A percentile compares a stretch with the other conserved stretches of the same genome.
Evolutionary conservation across 805 yeast species (phyloP).

Genomic region (Candida endomychidarum): DNA sequence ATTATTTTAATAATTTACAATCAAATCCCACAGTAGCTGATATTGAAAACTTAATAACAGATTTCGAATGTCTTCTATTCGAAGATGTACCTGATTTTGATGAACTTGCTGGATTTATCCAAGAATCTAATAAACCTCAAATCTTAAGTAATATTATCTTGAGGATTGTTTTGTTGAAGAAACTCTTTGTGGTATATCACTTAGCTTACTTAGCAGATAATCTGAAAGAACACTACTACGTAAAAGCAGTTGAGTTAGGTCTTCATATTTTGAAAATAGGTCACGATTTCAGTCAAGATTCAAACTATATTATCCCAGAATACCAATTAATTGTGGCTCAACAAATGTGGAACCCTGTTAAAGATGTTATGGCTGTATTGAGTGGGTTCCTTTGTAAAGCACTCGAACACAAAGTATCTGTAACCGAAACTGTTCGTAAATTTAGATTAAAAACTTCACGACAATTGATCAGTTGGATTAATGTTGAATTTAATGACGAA

Average conservation of each 20-base stretch:
- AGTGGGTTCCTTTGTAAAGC: conserved; percentile 2
- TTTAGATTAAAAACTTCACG: not conserved
- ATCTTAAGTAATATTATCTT: not conserved
- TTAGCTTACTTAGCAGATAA: not conserved
- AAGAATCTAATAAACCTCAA: not conserved
- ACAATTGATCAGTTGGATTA: conserved; percentile 1
- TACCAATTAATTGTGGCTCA: conserved; percentile 1
- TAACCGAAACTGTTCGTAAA: not conserved
- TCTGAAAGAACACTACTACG: not conserved
- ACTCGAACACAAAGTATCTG: not conserved
- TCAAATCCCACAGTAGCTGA: not conserved
- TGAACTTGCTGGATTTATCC: not conserved
- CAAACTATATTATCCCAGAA: not conserved
- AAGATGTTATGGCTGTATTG: not conserved
- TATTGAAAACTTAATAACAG: not conserved
- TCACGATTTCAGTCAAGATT: not conserved
- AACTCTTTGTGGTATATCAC: conserved; percentile 1
- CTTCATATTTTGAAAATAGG: not conserved
- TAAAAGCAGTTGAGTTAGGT: not conserved
- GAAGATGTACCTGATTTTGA: not conserved
- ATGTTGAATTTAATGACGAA: conserved; percentile 1
- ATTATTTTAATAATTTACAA: not conserved
- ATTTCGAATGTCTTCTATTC: not conserved
- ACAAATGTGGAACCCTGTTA: conserved; percentile 4
- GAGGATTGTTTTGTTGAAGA: not conserved